Evolutionary conservation across 1,284 basidiomycete genomes (phyloP), one percentile per base, ranked within the genome.

Genomic region (Cronartium quercuum): DNA sequence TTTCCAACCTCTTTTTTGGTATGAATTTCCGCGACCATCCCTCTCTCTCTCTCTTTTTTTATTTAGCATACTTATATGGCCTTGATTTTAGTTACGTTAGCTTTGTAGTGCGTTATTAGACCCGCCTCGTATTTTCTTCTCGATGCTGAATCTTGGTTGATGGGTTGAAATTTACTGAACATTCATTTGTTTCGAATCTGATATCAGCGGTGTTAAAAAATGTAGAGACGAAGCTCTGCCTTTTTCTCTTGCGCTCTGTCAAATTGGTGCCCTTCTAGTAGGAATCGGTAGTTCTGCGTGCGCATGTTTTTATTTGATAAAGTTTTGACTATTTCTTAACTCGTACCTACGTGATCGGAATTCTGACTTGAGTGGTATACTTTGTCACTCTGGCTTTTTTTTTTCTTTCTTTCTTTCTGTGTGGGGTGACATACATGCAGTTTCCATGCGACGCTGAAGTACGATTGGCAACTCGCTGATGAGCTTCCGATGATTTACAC

Each of bases 1-100:
- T 82, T 77, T 81, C 84, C 34, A 85, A 85, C 71, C 64, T 83
- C 35, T 82, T 84, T 13, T 83, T 83, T 40, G 58, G 81, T 86
- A 76, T 62, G 78, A 74, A 83, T n/a, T 82, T 6, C 64, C 83
- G 1, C 84, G 82, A 61, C 84, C 83, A 12, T 82, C 60, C 57
- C 81, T n/a, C n/a, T n/a, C n/a, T 15, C 75, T 77, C 21, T 80
- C 80, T 7, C 64, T 82, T n/a, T 80, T 44, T 61, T 9, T 58
- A 55, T 35, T 18, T 15, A 4, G 21, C 1, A 9, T 60, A 18
- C 1, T 15, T 69, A 18, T 35, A n/a, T n/a, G n/a, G n/a, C n/a
- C n/a, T n/a, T n/a, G n/a, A n/a, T n/a, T n/a, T n/a, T n/a, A 68
- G 70, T 57, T 29, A 41, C 35, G n/a, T 68, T 37, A 21, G 47